Base-by-base conservation (phyloP, 768 basidiomycete genomes). In the Pisolithus microcarpus region DNA sequence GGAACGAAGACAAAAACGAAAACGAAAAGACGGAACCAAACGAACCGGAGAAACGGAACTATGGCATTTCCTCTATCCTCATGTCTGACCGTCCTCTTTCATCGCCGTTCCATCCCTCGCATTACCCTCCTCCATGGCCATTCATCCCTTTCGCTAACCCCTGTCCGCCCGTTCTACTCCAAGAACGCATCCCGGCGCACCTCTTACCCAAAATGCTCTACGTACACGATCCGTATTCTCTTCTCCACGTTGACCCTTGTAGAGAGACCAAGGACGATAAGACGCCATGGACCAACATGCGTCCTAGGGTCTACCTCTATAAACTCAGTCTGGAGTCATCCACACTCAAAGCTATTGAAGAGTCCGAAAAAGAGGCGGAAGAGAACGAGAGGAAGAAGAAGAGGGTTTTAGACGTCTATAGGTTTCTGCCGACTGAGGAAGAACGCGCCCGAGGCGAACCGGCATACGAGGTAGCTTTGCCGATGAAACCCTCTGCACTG, bases 81-180 rank as follows among this genome's bases (percentile, higher is more conserved):
- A 39, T 49, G 38, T 18, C 39, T 4, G 40, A 13, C n/a, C 50
- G 58, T 24, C 52, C 61, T 1, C 8, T 53, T 38, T 52, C 59
- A 0, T 63, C 61, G 2, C 61, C 60, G 3, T 75, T 73, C 52
- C 56, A 69, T 49, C 57, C 60, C 0, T 56, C 58, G 7, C 62
- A 67, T 38, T 75, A 77, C 46, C 72, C 74, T 7, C 50, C 59
- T 13, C 70, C 69, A 16, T 74, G 74, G 72, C 72, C 75, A 4
- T 49, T 70, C 5, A 57, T 61, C 1, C 76, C 76, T 0, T 77
- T 75, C 24, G 34, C 47, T 16, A 30, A 45, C 3, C 55, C 54
- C 23, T 28, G 52, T 7, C 58, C 67, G 54, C 18, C 55, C 36
- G 4, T 56, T 16, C 38, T 47, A 11, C 67, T 75, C 23, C 66